Conservation (phyloP, 2,329 filamentous ascomycete species). For the Colletotrichum simmondsii region DNA sequence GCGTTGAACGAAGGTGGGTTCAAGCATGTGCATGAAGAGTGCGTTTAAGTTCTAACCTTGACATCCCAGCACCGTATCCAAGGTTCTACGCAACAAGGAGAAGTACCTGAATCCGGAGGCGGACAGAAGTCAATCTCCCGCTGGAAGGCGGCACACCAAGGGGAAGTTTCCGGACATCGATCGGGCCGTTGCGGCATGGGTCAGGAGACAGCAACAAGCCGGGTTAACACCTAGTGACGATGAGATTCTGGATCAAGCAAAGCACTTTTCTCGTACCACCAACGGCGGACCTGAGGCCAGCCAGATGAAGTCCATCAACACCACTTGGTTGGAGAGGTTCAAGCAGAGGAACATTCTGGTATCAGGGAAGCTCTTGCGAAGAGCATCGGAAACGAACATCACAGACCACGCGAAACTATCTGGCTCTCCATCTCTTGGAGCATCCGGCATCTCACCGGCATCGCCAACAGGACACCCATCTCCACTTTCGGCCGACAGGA, state of each 20-base stretch:
- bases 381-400: constrained; percentile 77
- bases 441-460: constrained; percentile 74
- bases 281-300: constrained; percentile 73
- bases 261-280: constrained; percentile 75
- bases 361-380: constrained; percentile 60
- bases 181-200: constrained; percentile 88
- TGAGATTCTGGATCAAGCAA: constrained; percentile 87
- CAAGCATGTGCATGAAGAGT: background rate
- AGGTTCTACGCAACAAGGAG: constrained; percentile 93
- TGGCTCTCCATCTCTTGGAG: constrained; percentile 64
- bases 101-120: constrained; percentile 84
- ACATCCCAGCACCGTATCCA: constrained; percentile 88
- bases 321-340: constrained; percentile 92
- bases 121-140: constrained; percentile 81
- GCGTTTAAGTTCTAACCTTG: constrained; percentile 40
- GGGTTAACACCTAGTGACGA: constrained; percentile 80
- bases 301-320: constrained; percentile 76
- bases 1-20: constrained; percentile 93
- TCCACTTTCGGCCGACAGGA: constrained; percentile 76
- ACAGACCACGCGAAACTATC: constrained; percentile 72
- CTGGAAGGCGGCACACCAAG: constrained; percentile 76
- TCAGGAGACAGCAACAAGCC: constrained; percentile 81
- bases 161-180: constrained; percentile 92
- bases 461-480: constrained; percentile 76
- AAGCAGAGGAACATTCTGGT: constrained; percentile 81